Evolutionary conservation across 352 stramenopile genomes (phyloP), one percentile per base, ranked within the genome.

Genomic region (Globisporangium parvum): DNA sequence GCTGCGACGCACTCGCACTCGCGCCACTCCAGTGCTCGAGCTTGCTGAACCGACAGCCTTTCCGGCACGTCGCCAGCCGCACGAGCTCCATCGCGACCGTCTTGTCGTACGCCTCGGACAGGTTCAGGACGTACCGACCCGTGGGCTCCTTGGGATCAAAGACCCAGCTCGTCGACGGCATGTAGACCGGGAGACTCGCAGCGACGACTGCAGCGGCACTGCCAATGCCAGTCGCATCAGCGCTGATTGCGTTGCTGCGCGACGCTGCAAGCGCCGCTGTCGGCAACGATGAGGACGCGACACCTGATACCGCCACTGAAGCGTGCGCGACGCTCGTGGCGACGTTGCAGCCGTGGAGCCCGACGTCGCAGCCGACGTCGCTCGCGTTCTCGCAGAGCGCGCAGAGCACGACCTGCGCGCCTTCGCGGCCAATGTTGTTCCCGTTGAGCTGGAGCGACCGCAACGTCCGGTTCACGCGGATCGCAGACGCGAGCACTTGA

Each of bases 1-100:
- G 26, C 47, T 33, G 12, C 47, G 47, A 51, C 6, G 20, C 53
- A 1, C 49, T 40, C 4, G 48, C 23, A 10, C 14, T 35, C 3
- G 24, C 21, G 20, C 39, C 31, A 24, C 39, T 17, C 21, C 81
- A 82, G 60, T 93, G 75, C 33, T 88, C 75, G 4, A 93, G 59
- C 10, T 67, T 63, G 18, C 87, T 39, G 31, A 93, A 92, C 0
- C 72, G 71, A 53, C 83, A 92, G 31, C 81, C 85, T 62, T 91
- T 91, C 33, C 80, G 73, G 10, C 66, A 73, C 26, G 70, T 87
- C 4, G 86, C 77, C 3, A 95, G 67, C 2, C 81, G 80, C n/a
- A 89, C 58, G 12, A 95, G 70, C 52, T 91, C 80, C 52, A 75
- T 79, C 1, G 67, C 63, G 46, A 95, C 86, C 73, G 88, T 92